Evolutionary conservation across 169 alveolate genomes (phyloP), one percentile per base, ranked within the genome.

Genomic region (Eimeria praecox): DNA sequence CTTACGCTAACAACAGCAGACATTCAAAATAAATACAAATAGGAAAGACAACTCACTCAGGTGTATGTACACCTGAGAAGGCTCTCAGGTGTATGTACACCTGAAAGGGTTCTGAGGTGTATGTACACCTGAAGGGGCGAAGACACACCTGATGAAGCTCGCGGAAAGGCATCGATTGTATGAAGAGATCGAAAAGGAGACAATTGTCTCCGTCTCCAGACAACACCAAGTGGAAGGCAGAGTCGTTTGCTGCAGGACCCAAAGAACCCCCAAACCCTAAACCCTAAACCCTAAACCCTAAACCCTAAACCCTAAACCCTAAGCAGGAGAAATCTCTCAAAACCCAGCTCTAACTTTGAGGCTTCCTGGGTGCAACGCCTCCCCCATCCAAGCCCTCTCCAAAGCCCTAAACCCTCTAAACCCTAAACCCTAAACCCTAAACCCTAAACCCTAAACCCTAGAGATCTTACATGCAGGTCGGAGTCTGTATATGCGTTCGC

Each of bases 131-230:
- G 38, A 40, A 40, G 24, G 59, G 40, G 3, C 20, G 12, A 18
- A 77, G 35, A 77, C 87, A 59, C 87, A 86, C 93, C 93, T 86
- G 80, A 20, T 86, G 66, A 4, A 62, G n/a, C 54, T 86, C 93
- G 33, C 62, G 16, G 82, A 22, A 54, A 35, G 93, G 93, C 46
- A 96, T 71, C 35, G 94, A 22, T 46, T 96, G 97, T 5, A 87
- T n/a, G 54, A 93, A 59, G n/a, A 96, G 64, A 40, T 96, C 96
- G 59, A 96, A 96, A 10, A 96, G 95, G 14, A 93, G 86, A 52
- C 97, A 96, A 18, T 96, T 52, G 20, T 82, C 73, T 30, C 90
- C 90, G 71, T 82, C 90, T 49, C 90, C 90, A 8, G 71, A 46
- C 30, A 82, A 73, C 73, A 82, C 90, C 46, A 82, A 35, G 46